Conservation (phyloP, 129 eudicot species). For the Arctium minus region DNA sequence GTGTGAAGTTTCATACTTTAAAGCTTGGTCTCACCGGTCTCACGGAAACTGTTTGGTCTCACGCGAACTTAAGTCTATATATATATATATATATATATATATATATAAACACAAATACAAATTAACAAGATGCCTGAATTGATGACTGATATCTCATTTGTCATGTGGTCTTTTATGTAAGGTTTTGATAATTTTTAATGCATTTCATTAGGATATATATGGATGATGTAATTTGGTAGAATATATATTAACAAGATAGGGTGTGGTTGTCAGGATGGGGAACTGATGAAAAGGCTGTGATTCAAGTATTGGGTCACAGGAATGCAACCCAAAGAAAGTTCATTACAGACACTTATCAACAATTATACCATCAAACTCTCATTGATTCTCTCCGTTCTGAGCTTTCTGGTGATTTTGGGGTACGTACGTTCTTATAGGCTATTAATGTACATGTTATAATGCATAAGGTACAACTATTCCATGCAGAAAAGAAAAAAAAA, state of each 20-base stretch:
- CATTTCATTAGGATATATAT: background rate
- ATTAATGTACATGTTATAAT: background rate
- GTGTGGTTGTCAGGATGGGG: conserved; percentile 47
- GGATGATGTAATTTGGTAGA: background rate
- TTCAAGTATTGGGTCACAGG: conserved; percentile 59
- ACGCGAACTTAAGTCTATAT: no score
- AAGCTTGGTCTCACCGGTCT: no score
- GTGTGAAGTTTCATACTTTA: no score
- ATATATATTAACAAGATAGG: background rate
- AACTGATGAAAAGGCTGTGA: conserved; percentile 57
- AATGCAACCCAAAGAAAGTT: conserved; percentile 54
- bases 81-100: background rate
- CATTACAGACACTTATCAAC: conserved; percentile 55
- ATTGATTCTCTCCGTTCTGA: conserved; percentile 51
- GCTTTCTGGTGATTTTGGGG: conserved; percentile 64
- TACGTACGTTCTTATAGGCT: conserved; percentile 1
- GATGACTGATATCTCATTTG: no score
- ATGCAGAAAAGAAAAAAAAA: no score
- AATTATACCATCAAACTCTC: conserved; percentile 58
- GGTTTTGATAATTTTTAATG: background rate
- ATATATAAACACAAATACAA: background rate
- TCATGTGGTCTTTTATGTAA: background rate
- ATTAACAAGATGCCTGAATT: no score
- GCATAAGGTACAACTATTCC: no score
- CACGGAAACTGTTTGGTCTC: no score